Evolutionary conservation across 2,329 filamentous ascomycete genomes (phyloP), one percentile per base, ranked within the genome.

Genomic region (Monilinia fructicola): DNA sequence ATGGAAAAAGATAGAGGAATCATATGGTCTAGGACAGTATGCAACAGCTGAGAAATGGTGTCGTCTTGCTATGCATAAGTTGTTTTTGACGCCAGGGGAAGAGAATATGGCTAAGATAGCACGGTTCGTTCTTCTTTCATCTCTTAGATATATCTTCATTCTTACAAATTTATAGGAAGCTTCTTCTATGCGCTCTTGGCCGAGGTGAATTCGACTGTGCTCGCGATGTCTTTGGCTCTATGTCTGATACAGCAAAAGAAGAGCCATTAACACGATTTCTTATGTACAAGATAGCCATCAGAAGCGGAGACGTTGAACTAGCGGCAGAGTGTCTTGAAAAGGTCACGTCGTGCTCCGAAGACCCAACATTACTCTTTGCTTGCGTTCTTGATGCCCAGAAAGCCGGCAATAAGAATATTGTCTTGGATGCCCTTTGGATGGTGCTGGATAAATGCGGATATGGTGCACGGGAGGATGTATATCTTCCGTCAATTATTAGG

Each of bases 371-470:
- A 54, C 80, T 97, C 0, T 92, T 93, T 70, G 90, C 92, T 1
- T 97, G 93, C 72, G 85, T 92, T 28, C 79, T 92, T 38, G 92
- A 96, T 76, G 90, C 92, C 3, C 87, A 93, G 60, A 81, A 86
- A 69, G 79, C 80, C 0, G 86, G 87, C 0, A 85, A 92, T 68
- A 87, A 84, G 61, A 69, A 79, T 0, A 86, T 89, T 69, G 85
- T 88, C 2, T 78, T 88, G 16, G 76, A 81, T 40, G 84, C 85
- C 14, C 75, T 93, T 56, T 84, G 85, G 70, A 81, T 83, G 67
- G 79, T 92, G 1, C 78, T 90, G 18, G 81, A 86, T 38, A 84
- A 82, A 63, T 82, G 83, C 67, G 80, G 85, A 31, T 80, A 81
- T 62, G 77, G 74, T 55, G 76, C 78, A 6, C 79, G 84, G 2